Evolutionary conservation across 2,329 filamentous ascomycete species (phyloP), one percentile per base, ranked within the genome.

Genomic region (Neocucurbitaria cava): DNA sequence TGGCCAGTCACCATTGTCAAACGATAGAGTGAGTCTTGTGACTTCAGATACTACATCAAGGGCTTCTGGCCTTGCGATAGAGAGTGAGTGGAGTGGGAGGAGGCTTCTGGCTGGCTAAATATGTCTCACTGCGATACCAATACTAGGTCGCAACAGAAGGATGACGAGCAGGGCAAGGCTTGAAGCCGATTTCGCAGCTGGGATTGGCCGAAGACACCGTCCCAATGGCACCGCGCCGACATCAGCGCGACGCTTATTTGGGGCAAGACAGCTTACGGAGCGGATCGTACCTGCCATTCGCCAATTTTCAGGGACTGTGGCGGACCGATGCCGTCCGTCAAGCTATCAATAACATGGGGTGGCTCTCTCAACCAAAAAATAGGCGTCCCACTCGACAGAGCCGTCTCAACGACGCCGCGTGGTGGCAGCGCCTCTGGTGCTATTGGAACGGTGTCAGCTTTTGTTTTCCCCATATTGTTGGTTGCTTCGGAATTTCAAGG

Each of bases 1-100:
- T 56, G 49, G 54, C 62, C 70, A 78, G 76, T 78, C 46, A 78
- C 76, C 41, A 78, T 78, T 62, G 71, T 78, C 64, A 78, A 77
- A 62, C 72, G 74, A 58, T 78, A 76, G 63, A 63, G 44, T 44
- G 54, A 41, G 48, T 47, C 57, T 54, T 49, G 63, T 61, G 56
- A 60, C 42, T 33, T 56, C 56, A 64, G 40, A 62, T 61, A 44
- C 54, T 54, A 59, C 50, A 58, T 52, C 28, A 49, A 47, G 56
- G 64, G 56, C 58, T 50, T 61, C 59, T 47, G 44, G 52, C 54
- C 50, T 50, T 55, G 59, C 62, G 49, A 56, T 55, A 57, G 52
- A 58, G 61, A 58, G 56, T 59, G 61, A 70, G 59, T 65, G 63
- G 68, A 62, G 53, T 58, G 58, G 49, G 52, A 61, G 49, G 61